Evolutionary conservation across 129 eudicot species (phyloP).

Genomic region (Pittosporum tobira): DNA sequence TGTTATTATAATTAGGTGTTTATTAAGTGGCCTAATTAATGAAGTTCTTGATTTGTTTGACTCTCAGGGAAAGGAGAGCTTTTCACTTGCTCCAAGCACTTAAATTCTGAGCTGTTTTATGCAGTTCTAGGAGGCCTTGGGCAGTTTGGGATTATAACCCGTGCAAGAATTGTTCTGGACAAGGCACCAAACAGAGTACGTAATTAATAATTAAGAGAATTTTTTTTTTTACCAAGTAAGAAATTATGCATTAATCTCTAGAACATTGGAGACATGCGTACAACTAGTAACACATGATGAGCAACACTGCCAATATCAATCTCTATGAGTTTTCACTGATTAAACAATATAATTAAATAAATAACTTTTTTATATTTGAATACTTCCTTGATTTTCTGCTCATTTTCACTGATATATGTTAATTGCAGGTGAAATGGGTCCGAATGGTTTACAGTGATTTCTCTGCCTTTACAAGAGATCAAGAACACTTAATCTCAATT

Average conservation of each 20-base stretch:
- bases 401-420: neutral
- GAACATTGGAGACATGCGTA: too few relatives aligned
- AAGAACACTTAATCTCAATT: slow-evolving; percentile 18
- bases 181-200: slow-evolving; percentile 51
- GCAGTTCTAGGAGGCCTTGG: slow-evolving; percentile 54
- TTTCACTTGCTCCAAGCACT: slow-evolving; percentile 34
- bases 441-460: slow-evolving; percentile 18
- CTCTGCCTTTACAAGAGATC: slow-evolving; percentile 16
- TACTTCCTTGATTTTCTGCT: neutral
- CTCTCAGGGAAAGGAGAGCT: slow-evolving; percentile 58
- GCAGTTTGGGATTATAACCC: slow-evolving; percentile 54
- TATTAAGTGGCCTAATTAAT: too few relatives aligned
- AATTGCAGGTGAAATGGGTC: slow-evolving; percentile 23
- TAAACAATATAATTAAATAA: too few relatives aligned
- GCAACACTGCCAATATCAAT: too few relatives aligned
- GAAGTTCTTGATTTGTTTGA: too few relatives aligned
- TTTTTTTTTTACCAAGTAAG: too few relatives aligned
- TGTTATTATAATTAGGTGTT: too few relatives aligned
- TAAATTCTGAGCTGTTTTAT: slow-evolving; percentile 38
- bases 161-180: slow-evolving; percentile 57
- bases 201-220: too few relatives aligned
- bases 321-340: too few relatives aligned
- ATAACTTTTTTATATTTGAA: too few relatives aligned
- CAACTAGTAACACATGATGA: too few relatives aligned
- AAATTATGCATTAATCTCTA: too few relatives aligned